These are phyloP conservation scores for Amaranthus hypochondriacus DNA, from an alignment of 148 eudicot species.

Conservation along the genomic window DNA sequence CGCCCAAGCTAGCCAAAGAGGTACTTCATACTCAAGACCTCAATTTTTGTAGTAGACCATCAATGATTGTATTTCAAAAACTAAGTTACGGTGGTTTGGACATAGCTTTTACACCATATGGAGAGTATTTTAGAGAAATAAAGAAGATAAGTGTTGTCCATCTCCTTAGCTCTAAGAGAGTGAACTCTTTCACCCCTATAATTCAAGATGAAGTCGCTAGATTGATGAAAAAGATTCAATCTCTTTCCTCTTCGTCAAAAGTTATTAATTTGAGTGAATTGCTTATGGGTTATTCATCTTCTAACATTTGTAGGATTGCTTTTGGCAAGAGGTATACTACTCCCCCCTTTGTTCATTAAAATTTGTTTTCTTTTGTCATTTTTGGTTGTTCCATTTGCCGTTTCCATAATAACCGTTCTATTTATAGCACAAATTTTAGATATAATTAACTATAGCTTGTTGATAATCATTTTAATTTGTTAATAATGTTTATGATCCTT, in stretches of 20 bases:
- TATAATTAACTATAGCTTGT: no score
- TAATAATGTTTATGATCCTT: no score
- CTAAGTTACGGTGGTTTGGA: slow-evolving; percentile 12
- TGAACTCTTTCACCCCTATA: background rate
- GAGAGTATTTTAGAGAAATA: background rate
- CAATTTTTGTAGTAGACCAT: slow-evolving; percentile 25
- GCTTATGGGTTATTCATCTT: background rate
- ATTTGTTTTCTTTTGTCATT: no score
- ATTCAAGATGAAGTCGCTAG: background rate
- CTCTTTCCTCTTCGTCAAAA: background rate
- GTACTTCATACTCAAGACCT: slow-evolving; percentile 29
- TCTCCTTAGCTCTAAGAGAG: slow-evolving; percentile 2
- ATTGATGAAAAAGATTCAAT: background rate
- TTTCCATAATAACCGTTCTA: no score
- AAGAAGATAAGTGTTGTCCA: slow-evolving; percentile 11
- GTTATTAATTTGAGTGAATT: background rate
- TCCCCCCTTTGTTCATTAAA: background rate
- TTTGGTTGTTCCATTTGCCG: no score
- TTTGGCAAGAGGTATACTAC: slow-evolving; percentile 2
- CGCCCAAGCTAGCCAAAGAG: slow-evolving; percentile 19
- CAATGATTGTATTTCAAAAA: background rate
- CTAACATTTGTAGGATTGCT: slow-evolving; percentile 11
- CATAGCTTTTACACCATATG: background rate
- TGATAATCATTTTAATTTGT: no score
- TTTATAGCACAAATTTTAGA: no score